phyloP scores from a whole-genome alignment of 306 rosid genomes.

The Cucurbita pepo region DNA sequence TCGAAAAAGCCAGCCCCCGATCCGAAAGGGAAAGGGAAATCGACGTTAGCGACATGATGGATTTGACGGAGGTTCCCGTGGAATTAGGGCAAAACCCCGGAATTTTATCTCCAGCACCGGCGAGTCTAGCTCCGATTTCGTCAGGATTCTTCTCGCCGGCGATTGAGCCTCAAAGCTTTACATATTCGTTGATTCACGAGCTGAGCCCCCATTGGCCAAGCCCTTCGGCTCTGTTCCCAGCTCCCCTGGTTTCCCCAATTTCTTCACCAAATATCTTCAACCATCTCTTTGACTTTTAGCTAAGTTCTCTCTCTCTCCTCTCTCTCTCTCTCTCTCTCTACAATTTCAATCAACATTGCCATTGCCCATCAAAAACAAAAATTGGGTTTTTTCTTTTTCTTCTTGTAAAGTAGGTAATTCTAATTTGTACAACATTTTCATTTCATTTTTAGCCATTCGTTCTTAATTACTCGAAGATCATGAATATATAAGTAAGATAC shows the following conservation, averaged over 20 bases:
- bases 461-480: not conserved
- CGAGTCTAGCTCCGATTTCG: conserved; percentile 42
- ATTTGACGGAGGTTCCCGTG: conserved; percentile 23
- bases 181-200: conserved; percentile 21
- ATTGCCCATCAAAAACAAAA: not conserved
- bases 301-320: not conserved
- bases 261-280: conserved; percentile 50
- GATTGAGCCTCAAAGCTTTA: conserved; percentile 24
- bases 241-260: conserved; percentile 52
- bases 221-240: conserved; percentile 54
- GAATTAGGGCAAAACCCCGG: conserved; percentile 58
- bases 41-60: conserved; percentile 13
- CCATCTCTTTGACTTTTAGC: conserved; percentile 29
- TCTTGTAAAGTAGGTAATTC: not conserved
- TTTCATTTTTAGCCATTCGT: not conserved
- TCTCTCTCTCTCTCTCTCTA: not conserved
- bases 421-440: not conserved
- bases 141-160: conserved; percentile 45
- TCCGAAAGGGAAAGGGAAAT: conserved; percentile 29
- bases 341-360: not conserved
- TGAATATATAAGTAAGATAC: too few species aligned
- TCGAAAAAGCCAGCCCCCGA: conserved; percentile 61
- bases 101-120: conserved; percentile 67
- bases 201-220: conserved; percentile 52
- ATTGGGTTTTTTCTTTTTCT: not conserved